A percentile compares a stretch with the other conserved stretches of the same genome.
Evolutionary conservation across 768 basidiomycete genomes (phyloP).

Genomic region (Mycena maculata): DNA sequence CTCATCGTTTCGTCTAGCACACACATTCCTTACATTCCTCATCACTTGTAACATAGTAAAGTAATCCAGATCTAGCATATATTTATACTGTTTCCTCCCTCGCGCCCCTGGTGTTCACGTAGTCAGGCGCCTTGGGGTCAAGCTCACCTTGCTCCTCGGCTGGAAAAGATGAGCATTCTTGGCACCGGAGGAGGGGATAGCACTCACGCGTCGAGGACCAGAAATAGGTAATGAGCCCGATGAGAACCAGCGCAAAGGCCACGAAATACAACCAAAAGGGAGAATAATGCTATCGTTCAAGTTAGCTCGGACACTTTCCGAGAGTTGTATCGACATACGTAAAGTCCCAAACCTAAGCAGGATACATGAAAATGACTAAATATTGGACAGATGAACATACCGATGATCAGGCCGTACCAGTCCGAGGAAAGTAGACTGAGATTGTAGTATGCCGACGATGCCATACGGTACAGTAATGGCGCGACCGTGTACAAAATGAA

Average conservation of each 20-base stretch:
- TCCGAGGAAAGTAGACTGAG: conserved; percentile 88
- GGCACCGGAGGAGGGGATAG: background rate
- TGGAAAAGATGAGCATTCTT: conserved; percentile 40
- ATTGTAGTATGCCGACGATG: conserved; percentile 89
- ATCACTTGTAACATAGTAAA: conserved; percentile 37
- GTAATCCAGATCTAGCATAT: conserved; percentile 25
- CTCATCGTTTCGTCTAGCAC: conserved; percentile 47
- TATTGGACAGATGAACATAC: conserved; percentile 44
- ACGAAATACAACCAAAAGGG: conserved; percentile 94
- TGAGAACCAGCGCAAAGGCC: conserved; percentile 75
- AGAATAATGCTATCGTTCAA: conserved; percentile 67
- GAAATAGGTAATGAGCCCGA: conserved; percentile 86
- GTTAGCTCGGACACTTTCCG: conserved; percentile 5
- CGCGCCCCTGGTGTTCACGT: conserved; percentile 55
- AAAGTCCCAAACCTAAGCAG: conserved; percentile 60
- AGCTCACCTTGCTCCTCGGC: conserved; percentile 81
- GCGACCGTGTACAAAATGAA: conserved; percentile 87
- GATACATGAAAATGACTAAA: conserved; percentile 16
- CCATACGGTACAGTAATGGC: conserved; percentile 86
- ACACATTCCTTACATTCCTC: conserved; percentile 30
- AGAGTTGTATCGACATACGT: conserved; percentile 50
- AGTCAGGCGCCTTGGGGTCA: conserved; percentile 68
- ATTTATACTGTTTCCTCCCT: conserved; percentile 33
- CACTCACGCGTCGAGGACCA: conserved; percentile 85
- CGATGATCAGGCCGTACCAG: conserved; percentile 89